Conservation (phyloP, 1,284 basidiomycete genomes). For the Rhodotorula mucilaginosa region DNA sequence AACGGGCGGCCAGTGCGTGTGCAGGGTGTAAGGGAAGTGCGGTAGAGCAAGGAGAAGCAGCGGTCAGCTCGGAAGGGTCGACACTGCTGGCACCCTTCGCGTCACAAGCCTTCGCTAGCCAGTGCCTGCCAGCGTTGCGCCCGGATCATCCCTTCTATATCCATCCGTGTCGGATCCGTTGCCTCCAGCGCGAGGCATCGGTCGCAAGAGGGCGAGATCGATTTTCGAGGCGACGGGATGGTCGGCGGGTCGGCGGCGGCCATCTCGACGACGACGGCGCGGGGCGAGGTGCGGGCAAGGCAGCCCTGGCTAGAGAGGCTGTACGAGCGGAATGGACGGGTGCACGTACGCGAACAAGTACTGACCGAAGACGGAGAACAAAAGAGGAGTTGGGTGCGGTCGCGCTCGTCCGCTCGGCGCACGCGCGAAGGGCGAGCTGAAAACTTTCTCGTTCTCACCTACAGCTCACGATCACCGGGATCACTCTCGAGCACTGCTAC, state of each 20-base stretch:
- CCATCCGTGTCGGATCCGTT: no score
- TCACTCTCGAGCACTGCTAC: no score
- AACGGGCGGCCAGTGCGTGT: not conserved
- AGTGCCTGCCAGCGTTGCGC: no score
- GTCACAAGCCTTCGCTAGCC: no score
- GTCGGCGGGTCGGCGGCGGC: no score
- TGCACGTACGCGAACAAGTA: slow-evolving; percentile 3
- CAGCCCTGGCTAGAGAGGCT: not conserved
- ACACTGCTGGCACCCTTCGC: not conserved
- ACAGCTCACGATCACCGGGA: no score
- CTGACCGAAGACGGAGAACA: slow-evolving; percentile 1
- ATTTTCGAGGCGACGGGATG: no score
- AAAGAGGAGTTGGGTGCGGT: not conserved
- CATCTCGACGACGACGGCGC: not conserved
- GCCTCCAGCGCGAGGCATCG: no score
- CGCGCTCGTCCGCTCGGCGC: not conserved
- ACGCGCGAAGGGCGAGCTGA: not conserved
- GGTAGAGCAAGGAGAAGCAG: not conserved
- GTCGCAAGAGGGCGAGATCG: no score
- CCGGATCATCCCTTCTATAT: no score
- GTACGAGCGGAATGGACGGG: not conserved
- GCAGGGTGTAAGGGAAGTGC: not conserved
- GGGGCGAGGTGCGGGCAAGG: not conserved
- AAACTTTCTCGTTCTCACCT: not conserved
- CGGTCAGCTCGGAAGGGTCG: not conserved